Conservation (phyloP, 1,284 basidiomycete species). For the Fomitopsis betulina region DNA sequence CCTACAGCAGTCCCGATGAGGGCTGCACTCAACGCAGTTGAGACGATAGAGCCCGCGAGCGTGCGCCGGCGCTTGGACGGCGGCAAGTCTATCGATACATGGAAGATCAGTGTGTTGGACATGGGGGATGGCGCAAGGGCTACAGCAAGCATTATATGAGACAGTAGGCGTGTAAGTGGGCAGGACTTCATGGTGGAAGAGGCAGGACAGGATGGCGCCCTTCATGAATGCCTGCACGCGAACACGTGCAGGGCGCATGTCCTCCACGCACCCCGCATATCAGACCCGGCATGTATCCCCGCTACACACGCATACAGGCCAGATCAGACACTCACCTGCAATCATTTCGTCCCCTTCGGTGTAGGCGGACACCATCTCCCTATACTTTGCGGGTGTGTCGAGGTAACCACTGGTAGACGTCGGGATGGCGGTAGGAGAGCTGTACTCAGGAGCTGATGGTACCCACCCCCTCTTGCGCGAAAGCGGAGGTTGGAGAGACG, state of each 20-base stretch:
- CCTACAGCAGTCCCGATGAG: slow-evolving; percentile 80
- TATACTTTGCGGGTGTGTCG: slow-evolving; percentile 60
- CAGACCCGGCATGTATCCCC: neutral
- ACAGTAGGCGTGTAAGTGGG: neutral
- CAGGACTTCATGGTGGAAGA: slow-evolving; percentile 7
- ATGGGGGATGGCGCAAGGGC: slow-evolving; percentile 24
- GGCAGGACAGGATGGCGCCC: slow-evolving; percentile 4
- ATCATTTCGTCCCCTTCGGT: slow-evolving; percentile 35
- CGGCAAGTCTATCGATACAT: slow-evolving; percentile 50
- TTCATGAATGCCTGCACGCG: slow-evolving; percentile 5
- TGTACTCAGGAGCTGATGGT: slow-evolving; percentile 52
- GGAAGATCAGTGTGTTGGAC: slow-evolving; percentile 27
- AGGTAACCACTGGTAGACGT: slow-evolving; percentile 57
- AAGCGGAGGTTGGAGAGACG: slow-evolving; percentile 29
- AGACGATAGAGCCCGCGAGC: slow-evolving; percentile 72
- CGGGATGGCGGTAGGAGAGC: slow-evolving; percentile 44
- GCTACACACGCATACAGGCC: neutral
- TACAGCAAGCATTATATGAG: slow-evolving; percentile 14
- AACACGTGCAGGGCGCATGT: slow-evolving; percentile 15
- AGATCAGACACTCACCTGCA: slow-evolving; percentile 38
- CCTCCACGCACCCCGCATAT: neutral
- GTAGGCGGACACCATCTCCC: slow-evolving; percentile 33
- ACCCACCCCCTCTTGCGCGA: slow-evolving; percentile 68
- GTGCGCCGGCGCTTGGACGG: slow-evolving; percentile 58
- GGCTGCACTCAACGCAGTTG: slow-evolving; percentile 74